phyloP scores from a whole-genome alignment of 176 grass and related monocot species.

The Pontederia paniculata region DNA sequence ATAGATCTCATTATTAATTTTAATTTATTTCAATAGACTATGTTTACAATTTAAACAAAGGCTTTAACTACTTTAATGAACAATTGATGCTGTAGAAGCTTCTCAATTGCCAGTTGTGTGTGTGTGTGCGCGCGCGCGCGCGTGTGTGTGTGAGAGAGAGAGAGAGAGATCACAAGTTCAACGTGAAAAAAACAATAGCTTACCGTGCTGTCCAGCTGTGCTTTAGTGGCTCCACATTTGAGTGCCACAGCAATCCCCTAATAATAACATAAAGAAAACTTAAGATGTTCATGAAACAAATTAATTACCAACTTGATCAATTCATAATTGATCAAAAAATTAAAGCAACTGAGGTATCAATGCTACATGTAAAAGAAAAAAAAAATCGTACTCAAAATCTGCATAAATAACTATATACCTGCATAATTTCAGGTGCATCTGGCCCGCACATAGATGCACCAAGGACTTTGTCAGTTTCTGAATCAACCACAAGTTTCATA shows the following conservation, averaged over 20 bases:
- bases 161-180: not conserved
- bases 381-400: not conserved
- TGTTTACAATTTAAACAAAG: no score
- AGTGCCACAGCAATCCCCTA: conserved; percentile 80
- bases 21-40: no score
- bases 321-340: not conserved
- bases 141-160: not conserved
- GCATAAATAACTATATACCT: conserved; percentile 31
- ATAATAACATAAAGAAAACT: not conserved
- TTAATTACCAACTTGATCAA: not conserved
- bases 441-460: conserved; percentile 87
- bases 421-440: conserved; percentile 85
- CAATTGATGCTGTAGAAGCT: no score
- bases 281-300: not conserved
- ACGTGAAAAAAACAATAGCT: conserved; percentile 7
- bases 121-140: no score
- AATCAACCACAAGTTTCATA: conserved; percentile 79
- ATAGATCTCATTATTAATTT: no score
- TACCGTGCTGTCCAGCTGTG: conserved; percentile 75
- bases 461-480: conserved; percentile 55
- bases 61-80: no score
- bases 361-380: not conserved
- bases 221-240: conserved; percentile 92
- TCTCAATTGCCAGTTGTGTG: no score
- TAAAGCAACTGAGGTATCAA: no score